Percentiles rank a stretch among this genome's conserved stretches.
Evolutionary conservation across 176 grass and related monocot genomes (phyloP).

Genomic region (Eleusine coracana): DNA sequence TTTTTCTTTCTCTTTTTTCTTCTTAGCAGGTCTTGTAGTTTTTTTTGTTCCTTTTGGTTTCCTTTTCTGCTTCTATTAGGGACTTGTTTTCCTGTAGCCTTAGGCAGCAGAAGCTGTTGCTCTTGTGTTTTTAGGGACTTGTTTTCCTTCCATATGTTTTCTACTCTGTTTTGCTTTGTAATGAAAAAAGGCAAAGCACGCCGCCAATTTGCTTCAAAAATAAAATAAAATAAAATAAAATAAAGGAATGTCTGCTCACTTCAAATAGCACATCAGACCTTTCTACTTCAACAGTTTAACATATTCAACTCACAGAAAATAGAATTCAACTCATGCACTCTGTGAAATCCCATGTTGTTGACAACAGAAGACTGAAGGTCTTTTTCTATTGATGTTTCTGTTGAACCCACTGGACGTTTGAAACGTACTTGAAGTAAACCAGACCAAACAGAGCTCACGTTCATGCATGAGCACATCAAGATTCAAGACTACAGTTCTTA

Average conservation of each 20-base stretch:
- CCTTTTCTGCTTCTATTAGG: too few species aligned
- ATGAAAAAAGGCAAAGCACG: background rate
- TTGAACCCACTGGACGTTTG: background rate
- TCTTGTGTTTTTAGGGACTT: too few species aligned
- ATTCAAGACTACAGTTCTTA: background rate
- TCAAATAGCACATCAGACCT: background rate
- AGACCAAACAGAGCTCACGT: background rate
- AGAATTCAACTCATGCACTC: background rate
- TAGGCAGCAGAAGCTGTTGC: too few species aligned
- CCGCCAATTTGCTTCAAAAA: too few species aligned
- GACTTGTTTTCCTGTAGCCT: too few species aligned
- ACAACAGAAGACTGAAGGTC: background rate
- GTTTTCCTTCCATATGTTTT: too few species aligned
- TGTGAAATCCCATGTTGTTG: background rate
- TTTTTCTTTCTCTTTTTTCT: too few species aligned
- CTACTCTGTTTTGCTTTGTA: too few species aligned
- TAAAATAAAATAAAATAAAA: too few species aligned
- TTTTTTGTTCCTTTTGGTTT: too few species aligned
- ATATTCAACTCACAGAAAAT: background rate
- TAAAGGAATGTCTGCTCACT: background rate
- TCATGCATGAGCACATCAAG: background rate
- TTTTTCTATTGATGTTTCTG: background rate
- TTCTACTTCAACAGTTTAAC: background rate
- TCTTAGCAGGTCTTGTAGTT: too few species aligned
- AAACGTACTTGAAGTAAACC: constrained; percentile 1